A percentile compares a stretch with the other conserved stretches of the same genome.
Evolutionary conservation across 176 grass and related monocot genomes (phyloP).

Genomic region (Musa beccarii): DNA sequence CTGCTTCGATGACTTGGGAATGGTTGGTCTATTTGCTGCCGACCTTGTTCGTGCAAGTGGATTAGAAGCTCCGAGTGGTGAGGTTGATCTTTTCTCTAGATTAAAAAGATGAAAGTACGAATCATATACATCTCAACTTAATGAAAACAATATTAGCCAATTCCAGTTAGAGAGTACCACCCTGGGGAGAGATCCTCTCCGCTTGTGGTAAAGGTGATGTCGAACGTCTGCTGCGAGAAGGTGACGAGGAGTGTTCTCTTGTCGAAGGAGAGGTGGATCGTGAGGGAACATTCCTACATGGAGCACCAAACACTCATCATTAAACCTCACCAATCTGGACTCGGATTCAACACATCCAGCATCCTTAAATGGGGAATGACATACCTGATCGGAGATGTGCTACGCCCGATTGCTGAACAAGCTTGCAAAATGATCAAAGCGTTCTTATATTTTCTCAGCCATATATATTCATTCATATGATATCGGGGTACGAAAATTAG

Average conservation of each 20-base stretch:
- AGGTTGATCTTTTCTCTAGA: constrained; percentile 8
- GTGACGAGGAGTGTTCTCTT: background rate
- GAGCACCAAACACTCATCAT: background rate
- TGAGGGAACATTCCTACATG: background rate
- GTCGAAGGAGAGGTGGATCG: background rate
- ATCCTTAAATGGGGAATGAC: background rate
- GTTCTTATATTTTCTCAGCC: background rate
- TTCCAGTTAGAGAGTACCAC: constrained; percentile 10
- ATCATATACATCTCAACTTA: background rate
- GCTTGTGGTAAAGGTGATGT: background rate
- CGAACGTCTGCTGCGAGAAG: background rate
- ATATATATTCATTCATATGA: background rate
- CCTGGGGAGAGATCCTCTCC: background rate
- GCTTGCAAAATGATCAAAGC: background rate
- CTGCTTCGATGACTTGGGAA: constrained; percentile 18
- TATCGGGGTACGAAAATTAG: background rate
- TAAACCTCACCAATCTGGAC: background rate
- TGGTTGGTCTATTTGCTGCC: constrained; percentile 36
- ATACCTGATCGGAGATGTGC: background rate
- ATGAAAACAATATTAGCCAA: background rate
- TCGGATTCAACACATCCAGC: background rate
- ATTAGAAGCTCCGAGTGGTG: constrained; percentile 50
- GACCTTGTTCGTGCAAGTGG: constrained; percentile 56
- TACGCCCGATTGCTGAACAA: background rate
- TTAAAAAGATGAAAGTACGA: constrained; percentile 24